These are phyloP conservation scores for Dalechampia spathulata DNA, from an alignment of 441 rosid species.

Conservation along the genomic window DNA sequence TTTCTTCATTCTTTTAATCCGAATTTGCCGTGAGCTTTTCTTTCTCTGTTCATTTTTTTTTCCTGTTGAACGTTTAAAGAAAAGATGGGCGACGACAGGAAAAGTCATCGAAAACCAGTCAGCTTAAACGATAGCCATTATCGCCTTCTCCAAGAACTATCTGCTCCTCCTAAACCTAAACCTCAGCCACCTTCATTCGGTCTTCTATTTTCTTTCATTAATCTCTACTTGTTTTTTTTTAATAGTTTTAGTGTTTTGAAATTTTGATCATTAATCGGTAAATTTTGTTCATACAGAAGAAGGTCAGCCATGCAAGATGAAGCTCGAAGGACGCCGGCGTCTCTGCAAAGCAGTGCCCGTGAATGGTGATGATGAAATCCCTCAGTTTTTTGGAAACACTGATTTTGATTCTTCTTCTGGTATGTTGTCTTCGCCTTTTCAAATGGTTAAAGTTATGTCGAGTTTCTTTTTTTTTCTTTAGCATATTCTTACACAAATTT, in stretches of 20 bases:
- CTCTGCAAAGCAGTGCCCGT: slow-evolving; percentile 14
- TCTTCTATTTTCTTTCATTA: slow-evolving; percentile 1
- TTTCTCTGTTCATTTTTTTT: too few relatives aligned
- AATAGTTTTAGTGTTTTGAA: slow-evolving; percentile 5
- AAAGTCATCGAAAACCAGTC: slow-evolving; percentile 41
- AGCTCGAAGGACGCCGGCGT: slow-evolving; percentile 25
- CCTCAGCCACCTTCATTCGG: slow-evolving; percentile 15
- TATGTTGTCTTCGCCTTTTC: not conserved
- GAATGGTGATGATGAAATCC: slow-evolving; percentile 17
- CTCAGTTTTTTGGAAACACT: slow-evolving; percentile 32
- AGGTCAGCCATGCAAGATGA: slow-evolving; percentile 23
- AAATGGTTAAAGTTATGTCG: not conserved
- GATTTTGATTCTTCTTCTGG: slow-evolving; percentile 47
- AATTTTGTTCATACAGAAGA: slow-evolving; percentile 21
- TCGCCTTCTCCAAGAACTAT: slow-evolving; percentile 60
- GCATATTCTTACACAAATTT: not conserved
- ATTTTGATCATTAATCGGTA: not conserved
- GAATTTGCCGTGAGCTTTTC: too few relatives aligned
- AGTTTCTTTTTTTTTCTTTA: not conserved
- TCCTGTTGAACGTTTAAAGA: too few relatives aligned
- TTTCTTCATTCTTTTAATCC: too few relatives aligned
- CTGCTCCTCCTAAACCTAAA: slow-evolving; percentile 44
- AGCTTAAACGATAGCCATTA: slow-evolving; percentile 72
- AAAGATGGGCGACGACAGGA: slow-evolving; percentile 38
- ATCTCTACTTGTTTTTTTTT: not conserved